Percentiles rank a stretch among this genome's conserved stretches.
Conservation (phyloP, 2,329 filamentous ascomycete genomes). For the Zymoseptoria brevis region DNA sequence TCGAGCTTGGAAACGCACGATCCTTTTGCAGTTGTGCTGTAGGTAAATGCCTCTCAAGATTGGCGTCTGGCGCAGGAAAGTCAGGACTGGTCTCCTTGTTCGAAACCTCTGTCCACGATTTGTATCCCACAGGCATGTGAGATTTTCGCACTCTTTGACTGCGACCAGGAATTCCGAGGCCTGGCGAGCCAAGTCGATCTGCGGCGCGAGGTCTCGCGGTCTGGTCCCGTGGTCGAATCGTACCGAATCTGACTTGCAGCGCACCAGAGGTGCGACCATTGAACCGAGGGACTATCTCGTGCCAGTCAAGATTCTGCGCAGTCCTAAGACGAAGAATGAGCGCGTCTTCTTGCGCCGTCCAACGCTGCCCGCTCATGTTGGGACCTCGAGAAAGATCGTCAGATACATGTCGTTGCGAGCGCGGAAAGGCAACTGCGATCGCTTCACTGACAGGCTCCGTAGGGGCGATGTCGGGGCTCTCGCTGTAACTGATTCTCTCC, state of each 20-base stretch:
- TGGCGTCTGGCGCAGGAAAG: background rate
- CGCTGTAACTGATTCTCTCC: background rate
- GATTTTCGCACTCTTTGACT: background rate
- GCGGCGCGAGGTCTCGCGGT: background rate
- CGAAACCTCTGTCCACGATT: background rate
- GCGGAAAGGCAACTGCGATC: background rate
- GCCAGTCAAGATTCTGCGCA: conserved; percentile 31
- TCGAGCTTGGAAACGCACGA: conserved; percentile 11
- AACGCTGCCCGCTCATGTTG: conserved; percentile 7
- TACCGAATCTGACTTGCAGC: conserved; percentile 23
- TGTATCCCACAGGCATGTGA: background rate
- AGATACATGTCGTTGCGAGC: background rate
- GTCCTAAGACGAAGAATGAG: conserved; percentile 37
- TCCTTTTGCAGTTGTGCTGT: conserved; percentile 11
- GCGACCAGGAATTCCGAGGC: background rate
- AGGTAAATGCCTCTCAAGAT: no score
- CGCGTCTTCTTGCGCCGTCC: conserved; percentile 24
- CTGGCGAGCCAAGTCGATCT: background rate
- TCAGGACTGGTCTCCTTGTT: background rate
- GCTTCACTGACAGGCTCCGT: background rate
- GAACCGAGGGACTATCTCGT: conserved; percentile 30
- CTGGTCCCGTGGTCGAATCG: background rate
- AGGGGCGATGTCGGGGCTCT: background rate
- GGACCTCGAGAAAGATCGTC: background rate
- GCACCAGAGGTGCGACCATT: conserved; percentile 25